Evolutionary conservation across 2,329 filamentous ascomycete species (phyloP).

Genomic region (Emericellopsis cladophorae): DNA sequence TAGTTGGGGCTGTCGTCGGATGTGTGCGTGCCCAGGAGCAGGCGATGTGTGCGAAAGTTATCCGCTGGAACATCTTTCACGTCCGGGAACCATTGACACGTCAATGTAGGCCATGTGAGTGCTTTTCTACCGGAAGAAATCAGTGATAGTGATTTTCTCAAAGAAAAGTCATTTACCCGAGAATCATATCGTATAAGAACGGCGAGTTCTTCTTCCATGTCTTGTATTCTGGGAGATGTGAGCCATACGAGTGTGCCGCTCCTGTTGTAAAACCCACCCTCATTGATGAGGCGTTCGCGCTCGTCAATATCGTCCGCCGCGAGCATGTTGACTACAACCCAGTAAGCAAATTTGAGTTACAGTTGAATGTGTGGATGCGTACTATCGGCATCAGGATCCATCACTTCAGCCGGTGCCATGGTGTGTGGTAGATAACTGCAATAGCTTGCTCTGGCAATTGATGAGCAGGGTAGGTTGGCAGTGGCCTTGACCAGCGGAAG

Average conservation of each 20-base stretch:
- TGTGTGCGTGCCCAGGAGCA: conserved; percentile 91
- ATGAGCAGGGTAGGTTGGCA: too few relatives aligned
- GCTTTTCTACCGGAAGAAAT: conserved; percentile 49
- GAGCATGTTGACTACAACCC: conserved; percentile 24
- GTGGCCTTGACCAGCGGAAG: too few relatives aligned
- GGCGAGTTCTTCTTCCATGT: conserved; percentile 99
- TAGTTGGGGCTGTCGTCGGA: conserved; percentile 78
- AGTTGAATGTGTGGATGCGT: conserved; percentile 4
- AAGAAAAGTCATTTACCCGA: conserved; percentile 41
- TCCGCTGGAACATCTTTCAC: conserved; percentile 80
- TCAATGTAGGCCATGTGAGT: conserved; percentile 92
- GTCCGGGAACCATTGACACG: conserved; percentile 96
- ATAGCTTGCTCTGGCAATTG: too few relatives aligned
- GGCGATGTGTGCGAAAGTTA: conserved; percentile 74
- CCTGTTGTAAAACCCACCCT: conserved; percentile 40
- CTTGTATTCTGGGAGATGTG: conserved; percentile 68
- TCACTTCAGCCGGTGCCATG: conserved; percentile 22
- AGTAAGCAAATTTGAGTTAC: conserved; percentile 10
- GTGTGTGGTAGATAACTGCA: not conserved
- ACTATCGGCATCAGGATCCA: conserved; percentile 23
- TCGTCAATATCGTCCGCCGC: conserved; percentile 56
- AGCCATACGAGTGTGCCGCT: not conserved
- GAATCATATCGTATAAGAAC: conserved; percentile 95
- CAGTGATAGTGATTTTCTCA: not conserved
- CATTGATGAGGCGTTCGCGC: conserved; percentile 85